Conservation (phyloP, 2,329 filamentous ascomycete genomes). For the Talaromyces marneffei region DNA sequence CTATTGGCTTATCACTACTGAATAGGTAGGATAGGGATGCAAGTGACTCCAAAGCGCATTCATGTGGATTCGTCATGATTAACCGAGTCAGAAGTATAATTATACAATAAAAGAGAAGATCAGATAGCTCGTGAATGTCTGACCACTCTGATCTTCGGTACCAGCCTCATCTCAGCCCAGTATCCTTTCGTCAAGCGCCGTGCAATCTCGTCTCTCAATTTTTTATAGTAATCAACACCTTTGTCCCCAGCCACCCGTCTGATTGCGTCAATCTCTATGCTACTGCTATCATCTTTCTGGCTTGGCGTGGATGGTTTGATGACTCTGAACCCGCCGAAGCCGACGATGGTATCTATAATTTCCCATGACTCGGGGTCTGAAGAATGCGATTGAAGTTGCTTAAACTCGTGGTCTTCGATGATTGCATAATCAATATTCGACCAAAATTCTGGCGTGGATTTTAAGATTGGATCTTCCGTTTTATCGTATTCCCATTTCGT, state of each 20-base stretch:
- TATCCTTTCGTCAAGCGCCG: constrained; percentile 42
- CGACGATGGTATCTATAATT: constrained; percentile 45
- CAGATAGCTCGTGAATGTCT: constrained; percentile 23
- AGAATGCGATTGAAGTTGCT: not conserved
- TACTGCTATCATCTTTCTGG: constrained; percentile 10
- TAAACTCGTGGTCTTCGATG: constrained; percentile 37
- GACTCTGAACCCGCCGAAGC: constrained; percentile 47
- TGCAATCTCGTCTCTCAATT: constrained; percentile 18
- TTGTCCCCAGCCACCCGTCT: constrained; percentile 29
- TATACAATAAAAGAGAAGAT: not conserved
- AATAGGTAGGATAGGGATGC: not conserved
- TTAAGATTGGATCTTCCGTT: constrained; percentile 46
- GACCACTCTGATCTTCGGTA: constrained; percentile 50
- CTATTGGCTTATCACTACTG: not conserved
- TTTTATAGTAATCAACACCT: constrained; percentile 26
- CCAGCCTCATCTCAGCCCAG: constrained; percentile 52
- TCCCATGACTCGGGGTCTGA: constrained; percentile 44
- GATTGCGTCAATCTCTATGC: constrained; percentile 32
- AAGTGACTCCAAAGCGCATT: not conserved
- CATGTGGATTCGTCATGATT: not conserved
- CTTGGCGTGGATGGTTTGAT: constrained; percentile 33
- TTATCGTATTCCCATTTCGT: constrained; percentile 55
- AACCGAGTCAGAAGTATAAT: not conserved
- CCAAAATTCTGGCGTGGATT: constrained; percentile 53
- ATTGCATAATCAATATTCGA: constrained; percentile 54